A percentile compares a stretch with the other conserved stretches of the same genome.
Evolutionary conservation across 495 filamentous ascomycete genomes (phyloP).

Genomic region (Tuber indicum): DNA sequence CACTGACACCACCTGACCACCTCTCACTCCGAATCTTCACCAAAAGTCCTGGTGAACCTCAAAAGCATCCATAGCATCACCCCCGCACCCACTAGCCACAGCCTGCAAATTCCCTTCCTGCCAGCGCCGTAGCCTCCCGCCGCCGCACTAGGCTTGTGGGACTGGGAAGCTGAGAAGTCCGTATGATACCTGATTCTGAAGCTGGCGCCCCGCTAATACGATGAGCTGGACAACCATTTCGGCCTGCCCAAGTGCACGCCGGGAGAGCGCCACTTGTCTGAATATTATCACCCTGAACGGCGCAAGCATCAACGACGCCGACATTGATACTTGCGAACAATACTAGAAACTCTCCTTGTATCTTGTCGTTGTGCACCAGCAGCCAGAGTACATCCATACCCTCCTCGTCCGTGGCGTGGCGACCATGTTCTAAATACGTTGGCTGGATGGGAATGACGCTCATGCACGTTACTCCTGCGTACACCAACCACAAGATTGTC

Average conservation of each 20-base stretch:
- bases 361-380: not conserved
- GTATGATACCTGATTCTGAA: not conserved
- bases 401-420: not conserved
- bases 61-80: not conserved
- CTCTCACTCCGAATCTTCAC: not conserved
- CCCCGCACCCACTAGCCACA: not conserved
- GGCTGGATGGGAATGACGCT: not conserved
- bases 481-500: not conserved
- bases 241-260: not conserved
- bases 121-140: not conserved
- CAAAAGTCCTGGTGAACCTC: not conserved
- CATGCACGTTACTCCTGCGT: not conserved
- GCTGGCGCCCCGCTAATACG: not conserved
- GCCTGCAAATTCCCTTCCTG: not conserved
- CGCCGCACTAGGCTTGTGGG: not conserved
- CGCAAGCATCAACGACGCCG: not conserved
- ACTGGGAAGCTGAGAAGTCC: not conserved
- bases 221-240: not conserved
- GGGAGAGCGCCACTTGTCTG: not conserved
- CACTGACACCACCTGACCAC: not conserved
- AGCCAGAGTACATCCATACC: not conserved
- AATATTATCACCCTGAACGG: not conserved
- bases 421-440: not conserved
- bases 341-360: not conserved
- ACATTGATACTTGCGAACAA: not conserved